Conservation (phyloP, 2,329 filamentous ascomycete genomes). For the Lachnellula arida region DNA sequence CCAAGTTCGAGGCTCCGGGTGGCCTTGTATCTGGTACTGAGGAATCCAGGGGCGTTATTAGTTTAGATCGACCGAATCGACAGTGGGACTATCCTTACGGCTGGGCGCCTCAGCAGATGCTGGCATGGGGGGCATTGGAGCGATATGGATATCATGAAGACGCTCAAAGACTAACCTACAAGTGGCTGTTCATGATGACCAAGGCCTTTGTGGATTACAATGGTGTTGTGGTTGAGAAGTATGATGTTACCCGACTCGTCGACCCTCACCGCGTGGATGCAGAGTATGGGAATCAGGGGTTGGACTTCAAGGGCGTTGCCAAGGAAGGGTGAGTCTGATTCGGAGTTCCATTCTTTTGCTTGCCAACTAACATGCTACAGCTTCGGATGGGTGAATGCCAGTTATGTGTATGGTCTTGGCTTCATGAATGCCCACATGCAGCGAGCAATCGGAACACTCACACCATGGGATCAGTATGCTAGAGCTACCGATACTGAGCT, state of each 20-base stretch:
- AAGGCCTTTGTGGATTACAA: constrained; percentile 99
- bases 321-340: constrained; percentile 76
- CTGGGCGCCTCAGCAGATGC: constrained; percentile 98
- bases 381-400: constrained; percentile 98
- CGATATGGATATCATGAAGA: constrained; percentile 91
- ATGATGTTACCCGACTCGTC: constrained; percentile 85
- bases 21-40: constrained; percentile 87
- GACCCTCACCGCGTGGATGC: constrained; percentile 93
- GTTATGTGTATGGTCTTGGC: constrained; percentile 88
- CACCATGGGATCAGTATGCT: constrained; percentile 49
- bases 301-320: constrained; percentile 92
- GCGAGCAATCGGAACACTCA: constrained; percentile 81
- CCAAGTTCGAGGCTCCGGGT: constrained; percentile 81
- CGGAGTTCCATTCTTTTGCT: neutral
- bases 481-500: constrained; percentile 12
- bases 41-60: constrained; percentile 75
- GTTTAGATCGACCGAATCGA: constrained; percentile 80
- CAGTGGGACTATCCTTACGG: constrained; percentile 99
- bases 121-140: constrained; percentile 89
- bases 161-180: constrained; percentile 84
- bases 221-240: constrained; percentile 97
- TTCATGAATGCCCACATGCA: constrained; percentile 86
- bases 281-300: constrained; percentile 95
- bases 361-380: constrained; percentile 43
- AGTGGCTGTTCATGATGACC: constrained; percentile 98